These are phyloP conservation scores for Myrica gale DNA, from an alignment of 306 rosid genomes.

Conservation along the genomic window DNA sequence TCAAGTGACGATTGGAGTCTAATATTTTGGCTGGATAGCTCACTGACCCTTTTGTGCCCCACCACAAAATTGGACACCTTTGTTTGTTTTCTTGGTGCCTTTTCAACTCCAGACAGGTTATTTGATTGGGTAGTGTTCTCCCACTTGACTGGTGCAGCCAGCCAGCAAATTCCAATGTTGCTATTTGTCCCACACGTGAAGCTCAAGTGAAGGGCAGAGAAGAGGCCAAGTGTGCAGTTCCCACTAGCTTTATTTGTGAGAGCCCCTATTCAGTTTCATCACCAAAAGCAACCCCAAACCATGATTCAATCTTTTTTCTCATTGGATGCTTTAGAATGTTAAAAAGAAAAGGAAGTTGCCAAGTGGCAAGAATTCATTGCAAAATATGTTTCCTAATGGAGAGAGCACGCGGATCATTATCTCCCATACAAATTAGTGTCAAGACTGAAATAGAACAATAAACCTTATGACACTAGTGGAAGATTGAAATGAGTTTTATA, in stretches of 20 bases:
- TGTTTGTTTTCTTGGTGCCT: conserved; percentile 14
- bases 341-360: background rate
- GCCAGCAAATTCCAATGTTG: background rate
- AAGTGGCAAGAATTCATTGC: background rate
- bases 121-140: background rate
- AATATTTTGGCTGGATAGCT: conserved; percentile 14
- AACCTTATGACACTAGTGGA: no score
- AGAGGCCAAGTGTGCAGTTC: background rate
- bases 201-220: background rate
- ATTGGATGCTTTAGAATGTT: background rate
- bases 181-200: background rate
- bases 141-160: background rate
- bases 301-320: background rate
- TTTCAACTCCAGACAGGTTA: conserved; percentile 6
- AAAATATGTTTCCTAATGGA: background rate
- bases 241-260: background rate
- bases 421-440: background rate
- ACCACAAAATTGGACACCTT: conserved; percentile 13
- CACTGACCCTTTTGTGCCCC: conserved; percentile 9
- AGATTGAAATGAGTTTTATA: no score
- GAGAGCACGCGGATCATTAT: background rate
- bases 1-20: conserved; percentile 12
- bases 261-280: background rate
- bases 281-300: background rate
- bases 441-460: background rate